Percentiles rank a stretch among this genome's conserved stretches.
phyloP scores from a whole-genome alignment of 441 rosid genomes.

The Populus hybrid region DNA sequence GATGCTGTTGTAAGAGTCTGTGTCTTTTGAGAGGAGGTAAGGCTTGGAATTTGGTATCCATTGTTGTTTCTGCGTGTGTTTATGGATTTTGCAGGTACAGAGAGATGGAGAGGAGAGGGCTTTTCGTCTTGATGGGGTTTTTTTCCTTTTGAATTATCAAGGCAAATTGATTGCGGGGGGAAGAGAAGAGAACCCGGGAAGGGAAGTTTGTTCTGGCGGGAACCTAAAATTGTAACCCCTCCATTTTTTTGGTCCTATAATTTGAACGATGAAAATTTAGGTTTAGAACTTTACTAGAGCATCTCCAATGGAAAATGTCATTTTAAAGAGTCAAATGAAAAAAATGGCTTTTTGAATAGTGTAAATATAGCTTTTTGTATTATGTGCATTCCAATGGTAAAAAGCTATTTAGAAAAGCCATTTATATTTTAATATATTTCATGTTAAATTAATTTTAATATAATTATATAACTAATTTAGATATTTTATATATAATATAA shows the following conservation, averaged over 20 bases:
- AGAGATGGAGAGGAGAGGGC: not conserved
- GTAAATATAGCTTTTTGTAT: too few relatives aligned
- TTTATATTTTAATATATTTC: too few relatives aligned
- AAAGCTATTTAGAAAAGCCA: too few relatives aligned
- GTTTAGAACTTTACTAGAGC: not conserved
- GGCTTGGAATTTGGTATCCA: conserved; percentile 44
- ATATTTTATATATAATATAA: too few relatives aligned
- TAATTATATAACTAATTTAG: too few relatives aligned
- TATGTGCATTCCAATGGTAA: too few relatives aligned
- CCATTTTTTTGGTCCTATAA: not conserved
- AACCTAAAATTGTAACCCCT: conserved; percentile 37
- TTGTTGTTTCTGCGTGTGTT: conserved; percentile 4
- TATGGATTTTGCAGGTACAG: not conserved
- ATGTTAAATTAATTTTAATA: too few relatives aligned
- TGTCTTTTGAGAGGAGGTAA: conserved; percentile 78
- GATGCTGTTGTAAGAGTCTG: conserved; percentile 48
- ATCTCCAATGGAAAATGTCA: too few relatives aligned
- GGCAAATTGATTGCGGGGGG: not conserved
- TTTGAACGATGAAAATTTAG: not conserved
- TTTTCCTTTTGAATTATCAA: not conserved
- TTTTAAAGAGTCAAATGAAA: too few relatives aligned
- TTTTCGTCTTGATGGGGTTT: not conserved
- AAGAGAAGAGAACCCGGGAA: conserved; percentile 8
- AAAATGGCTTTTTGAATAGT: too few relatives aligned
- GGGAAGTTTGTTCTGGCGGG: conserved; percentile 3